Percentiles rank a stretch among this genome's conserved stretches.
Conservation (phyloP, 2,329 filamentous ascomycete species). For the Monosporascus sp. region DNA sequence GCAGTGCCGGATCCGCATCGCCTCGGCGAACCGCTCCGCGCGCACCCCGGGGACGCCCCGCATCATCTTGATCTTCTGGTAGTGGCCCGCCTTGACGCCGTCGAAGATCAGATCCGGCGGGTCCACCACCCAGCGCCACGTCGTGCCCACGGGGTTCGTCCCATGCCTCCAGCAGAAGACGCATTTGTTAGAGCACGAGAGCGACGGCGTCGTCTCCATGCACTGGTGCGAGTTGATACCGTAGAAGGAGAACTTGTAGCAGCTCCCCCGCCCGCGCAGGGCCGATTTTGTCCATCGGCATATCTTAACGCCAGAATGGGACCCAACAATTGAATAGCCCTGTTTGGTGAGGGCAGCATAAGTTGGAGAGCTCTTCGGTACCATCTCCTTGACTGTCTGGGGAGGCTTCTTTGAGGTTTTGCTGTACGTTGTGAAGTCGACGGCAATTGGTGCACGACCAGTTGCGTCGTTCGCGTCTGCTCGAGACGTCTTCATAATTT, state of each 20-base stretch:
- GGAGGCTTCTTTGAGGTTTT: conserved; percentile 43
- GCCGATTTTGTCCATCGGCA: conserved; percentile 98
- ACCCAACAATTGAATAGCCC: conserved; percentile 91
- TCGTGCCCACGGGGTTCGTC: conserved; percentile 93
- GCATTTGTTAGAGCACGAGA: conserved; percentile 97
- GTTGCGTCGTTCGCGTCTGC: conserved; percentile 23
- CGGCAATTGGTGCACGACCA: conserved; percentile 53
- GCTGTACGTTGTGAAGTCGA: conserved; percentile 80
- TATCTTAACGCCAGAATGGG: conserved; percentile 94
- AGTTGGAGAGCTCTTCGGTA: conserved; percentile 83
- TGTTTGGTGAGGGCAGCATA: conserved; percentile 89
- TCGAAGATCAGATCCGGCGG: conserved; percentile 83
- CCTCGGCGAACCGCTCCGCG: conserved; percentile 86
- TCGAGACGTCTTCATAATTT: conserved; percentile 49
- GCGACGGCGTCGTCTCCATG: conserved; percentile 95
- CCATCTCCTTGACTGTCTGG: conserved; percentile 76
- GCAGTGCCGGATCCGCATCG: conserved; percentile 89
- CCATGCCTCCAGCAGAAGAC: conserved; percentile 99
- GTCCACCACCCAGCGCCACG: conserved; percentile 94
- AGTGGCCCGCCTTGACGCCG: conserved; percentile 86
- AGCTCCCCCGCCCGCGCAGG: conserved; percentile 84
- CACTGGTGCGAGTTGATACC: conserved; percentile 94
- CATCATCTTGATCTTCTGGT: conserved; percentile 97
- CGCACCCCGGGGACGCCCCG: conserved; percentile 88
- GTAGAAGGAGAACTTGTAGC: conserved; percentile 98